phyloP scores from a whole-genome alignment of 176 grass and related monocot genomes.

The Zoysia japonica region DNA sequence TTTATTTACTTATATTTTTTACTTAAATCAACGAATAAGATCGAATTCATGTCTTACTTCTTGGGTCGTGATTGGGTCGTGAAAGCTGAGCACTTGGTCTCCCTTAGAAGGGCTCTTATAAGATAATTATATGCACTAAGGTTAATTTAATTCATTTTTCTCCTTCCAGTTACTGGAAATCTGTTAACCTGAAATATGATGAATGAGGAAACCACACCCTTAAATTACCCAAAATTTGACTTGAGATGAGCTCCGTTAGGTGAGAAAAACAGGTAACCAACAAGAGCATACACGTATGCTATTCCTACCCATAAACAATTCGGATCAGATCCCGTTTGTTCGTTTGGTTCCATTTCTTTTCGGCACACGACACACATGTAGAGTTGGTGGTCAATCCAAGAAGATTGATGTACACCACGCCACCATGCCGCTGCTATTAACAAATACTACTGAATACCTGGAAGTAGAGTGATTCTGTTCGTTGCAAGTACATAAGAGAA shows the following conservation, averaged over 20 bases:
- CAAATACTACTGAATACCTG: background rate
- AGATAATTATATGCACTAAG: background rate
- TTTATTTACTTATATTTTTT: too few species aligned
- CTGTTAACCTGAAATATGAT: background rate
- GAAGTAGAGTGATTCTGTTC: background rate
- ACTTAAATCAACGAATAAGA: too few species aligned
- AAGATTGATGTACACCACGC: slow-evolving; percentile 2
- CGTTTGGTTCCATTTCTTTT: background rate
- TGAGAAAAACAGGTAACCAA: slow-evolving; percentile 28
- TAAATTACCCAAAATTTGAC: background rate
- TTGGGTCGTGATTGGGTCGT: too few species aligned
- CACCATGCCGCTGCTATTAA: background rate
- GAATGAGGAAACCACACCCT: background rate
- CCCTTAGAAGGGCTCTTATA: background rate
- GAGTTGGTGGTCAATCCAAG: slow-evolving; percentile 42
- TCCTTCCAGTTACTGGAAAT: too few species aligned
- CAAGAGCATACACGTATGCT: background rate
- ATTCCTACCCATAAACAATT: background rate
- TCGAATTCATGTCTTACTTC: background rate
- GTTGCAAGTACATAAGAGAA: background rate
- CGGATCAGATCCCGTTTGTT: background rate
- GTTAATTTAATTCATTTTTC: background rate
- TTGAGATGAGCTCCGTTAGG: slow-evolving; percentile 20
- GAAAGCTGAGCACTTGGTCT: too few species aligned
- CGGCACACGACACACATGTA: slow-evolving; percentile 19